Base-by-base conservation (phyloP, 768 basidiomycete species). In the Suillus bovinus region DNA sequence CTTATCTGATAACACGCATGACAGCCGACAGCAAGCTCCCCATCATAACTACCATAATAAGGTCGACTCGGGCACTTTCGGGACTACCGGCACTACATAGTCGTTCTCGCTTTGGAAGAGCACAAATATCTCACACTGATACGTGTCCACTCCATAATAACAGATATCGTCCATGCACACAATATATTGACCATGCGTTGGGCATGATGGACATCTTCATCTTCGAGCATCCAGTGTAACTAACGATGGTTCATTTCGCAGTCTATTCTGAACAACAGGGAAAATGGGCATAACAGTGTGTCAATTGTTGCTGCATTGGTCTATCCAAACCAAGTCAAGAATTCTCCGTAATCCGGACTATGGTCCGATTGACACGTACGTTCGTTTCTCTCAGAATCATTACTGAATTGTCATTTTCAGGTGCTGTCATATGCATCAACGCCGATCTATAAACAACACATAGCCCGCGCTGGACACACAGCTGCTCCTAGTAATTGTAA, bases 221-320 rank as follows among this genome's bases (percentile, higher is more conserved):
- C 5, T 85, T 93, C 47, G 70, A 68, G 10, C 16, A 86, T 80
- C 4, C 80, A 74, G 58, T 14, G 22, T 24, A 46, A 46, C 44
- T 4, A 44, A n/a, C n/a, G 85, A 88, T 31, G 84, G 84, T 68
- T 69, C 9, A 83, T 79, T 0, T 75, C 91, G 11, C 68, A 81
- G 34, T 71, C 79, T 2, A 80, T 92, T 63, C 73, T 86, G 14
- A 46, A 46, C 22, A 46, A 6, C 22, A 24, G 44, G 44, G 75
- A 77, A 0, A 77, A 85, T 93, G 44, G 90, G 92, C 62, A 76
- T 93, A 93, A 92, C 69, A 92, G 92, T 63, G 92, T 20, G 8
- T 14, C 8, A 47, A 69, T 73, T 1, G 59, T 76, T 7, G 69
- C 70, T n/a, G n/a, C 17, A 73, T 83, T 66, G 85, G 86, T 84